These are phyloP conservation scores for Colletotrichum theobromicola DNA, from an alignment of 2,329 filamentous ascomycete species.

Conservation along the genomic window DNA sequence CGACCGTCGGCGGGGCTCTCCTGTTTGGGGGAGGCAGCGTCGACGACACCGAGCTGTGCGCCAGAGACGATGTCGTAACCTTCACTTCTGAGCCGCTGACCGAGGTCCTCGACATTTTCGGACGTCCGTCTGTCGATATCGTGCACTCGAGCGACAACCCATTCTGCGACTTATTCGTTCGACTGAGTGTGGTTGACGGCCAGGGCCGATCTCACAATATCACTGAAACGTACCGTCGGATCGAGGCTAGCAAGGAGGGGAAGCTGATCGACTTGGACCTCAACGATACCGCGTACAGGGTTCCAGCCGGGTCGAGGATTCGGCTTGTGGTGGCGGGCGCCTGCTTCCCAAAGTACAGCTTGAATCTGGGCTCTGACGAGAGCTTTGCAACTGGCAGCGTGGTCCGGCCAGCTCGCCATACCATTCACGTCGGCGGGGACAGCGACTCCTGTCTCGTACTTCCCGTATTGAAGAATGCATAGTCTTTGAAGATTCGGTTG, in stretches of 20 bases:
- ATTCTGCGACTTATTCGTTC: constrained; percentile 27
- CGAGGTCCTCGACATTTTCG: constrained; percentile 23
- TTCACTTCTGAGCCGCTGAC: constrained; percentile 26
- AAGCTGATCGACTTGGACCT: neutral
- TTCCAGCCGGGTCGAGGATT: constrained; percentile 24
- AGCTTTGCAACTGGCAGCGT: constrained; percentile 17
- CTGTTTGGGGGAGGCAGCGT: constrained; percentile 16
- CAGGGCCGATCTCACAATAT: constrained; percentile 27
- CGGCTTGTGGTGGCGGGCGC: constrained; percentile 28
- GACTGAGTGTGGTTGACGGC: constrained; percentile 27
- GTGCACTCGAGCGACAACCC: constrained; percentile 27
- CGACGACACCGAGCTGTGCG: constrained; percentile 23
- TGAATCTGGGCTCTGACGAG: constrained; percentile 26
- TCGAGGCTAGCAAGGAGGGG: constrained; percentile 13
- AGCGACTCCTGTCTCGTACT: neutral
- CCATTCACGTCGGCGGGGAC: neutral
- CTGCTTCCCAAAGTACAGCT: constrained; percentile 21
- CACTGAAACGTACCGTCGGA: constrained; percentile 24
- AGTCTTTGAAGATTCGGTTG: neutral
- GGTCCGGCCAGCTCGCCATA: constrained; percentile 17
- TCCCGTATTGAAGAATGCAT: neutral
- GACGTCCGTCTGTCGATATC: constrained; percentile 24
- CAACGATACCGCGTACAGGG: constrained; percentile 25
- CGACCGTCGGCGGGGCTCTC: constrained; percentile 23
- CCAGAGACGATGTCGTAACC: constrained; percentile 25